A percentile compares a stretch with the other conserved stretches of the same genome.
Conservation (phyloP, 2,329 filamentous ascomycete genomes). For the Botrytis elliptica region DNA sequence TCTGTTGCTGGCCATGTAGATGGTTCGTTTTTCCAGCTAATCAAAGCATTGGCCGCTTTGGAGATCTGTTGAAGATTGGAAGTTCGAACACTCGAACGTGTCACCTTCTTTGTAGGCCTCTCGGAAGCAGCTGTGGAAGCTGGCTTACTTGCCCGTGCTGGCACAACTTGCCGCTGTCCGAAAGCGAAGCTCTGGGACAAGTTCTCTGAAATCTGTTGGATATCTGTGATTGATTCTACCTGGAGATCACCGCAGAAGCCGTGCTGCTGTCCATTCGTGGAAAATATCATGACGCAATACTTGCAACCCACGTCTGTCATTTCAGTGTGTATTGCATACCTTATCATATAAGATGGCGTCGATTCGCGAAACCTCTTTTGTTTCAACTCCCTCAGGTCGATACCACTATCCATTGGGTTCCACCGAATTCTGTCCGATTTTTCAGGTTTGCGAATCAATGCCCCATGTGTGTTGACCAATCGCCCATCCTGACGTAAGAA, state of each 20-base stretch:
- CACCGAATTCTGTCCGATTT: neutral
- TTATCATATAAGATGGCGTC: neutral
- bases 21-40: too few relatives aligned
- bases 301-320: neutral
- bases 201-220: constrained; percentile 6
- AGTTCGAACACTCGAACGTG: too few relatives aligned
- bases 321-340: neutral
- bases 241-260: neutral
- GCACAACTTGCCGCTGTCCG: neutral
- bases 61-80: neutral
- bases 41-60: too few relatives aligned
- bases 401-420: neutral
- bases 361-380: neutral
- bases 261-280: neutral
- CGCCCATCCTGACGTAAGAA: neutral
- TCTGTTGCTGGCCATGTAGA: neutral
- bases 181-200: neutral
- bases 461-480: neutral
- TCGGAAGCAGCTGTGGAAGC: neutral
- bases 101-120: neutral
- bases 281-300: neutral
- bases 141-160: neutral
- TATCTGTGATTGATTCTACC: neutral
- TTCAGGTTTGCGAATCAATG: neutral
- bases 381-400: neutral